phyloP scores from a whole-genome alignment of 192 early-diverging fungal genomes.

The Diversispora epigaea region DNA sequence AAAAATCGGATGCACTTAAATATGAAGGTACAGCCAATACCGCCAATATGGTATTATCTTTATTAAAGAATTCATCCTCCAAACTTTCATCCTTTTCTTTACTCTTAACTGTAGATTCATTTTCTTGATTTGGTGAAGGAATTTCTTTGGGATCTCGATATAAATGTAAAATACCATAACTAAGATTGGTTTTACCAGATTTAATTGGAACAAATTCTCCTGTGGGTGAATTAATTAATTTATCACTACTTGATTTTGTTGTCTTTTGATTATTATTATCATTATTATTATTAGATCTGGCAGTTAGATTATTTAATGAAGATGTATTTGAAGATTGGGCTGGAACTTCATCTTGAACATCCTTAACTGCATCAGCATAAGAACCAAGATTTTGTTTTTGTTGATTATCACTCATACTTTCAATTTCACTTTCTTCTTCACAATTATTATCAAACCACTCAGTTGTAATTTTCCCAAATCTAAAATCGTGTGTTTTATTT shows the following conservation, averaged over 20 bases:
- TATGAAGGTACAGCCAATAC: conserved; percentile 87
- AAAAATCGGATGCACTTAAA: conserved; percentile 86
- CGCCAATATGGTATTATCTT: conserved; percentile 24
- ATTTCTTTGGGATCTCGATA: conserved; percentile 53
- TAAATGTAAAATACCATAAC: conserved; percentile 62
- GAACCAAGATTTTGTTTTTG: neutral
- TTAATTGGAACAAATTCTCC: conserved; percentile 26
- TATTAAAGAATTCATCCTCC: neutral
- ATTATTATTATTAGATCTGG: too few relatives aligned
- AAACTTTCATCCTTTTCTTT: neutral
- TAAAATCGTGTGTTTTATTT: conserved; percentile 35
- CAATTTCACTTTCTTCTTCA: neutral
- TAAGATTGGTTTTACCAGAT: conserved; percentile 29
- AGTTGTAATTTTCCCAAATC: conserved; percentile 36
- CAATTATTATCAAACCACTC: conserved; percentile 39
- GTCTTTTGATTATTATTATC: neutral
- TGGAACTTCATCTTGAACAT: neutral
- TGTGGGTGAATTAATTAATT: conserved; percentile 5
- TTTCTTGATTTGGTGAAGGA: neutral
- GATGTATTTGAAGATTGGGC: neutral
- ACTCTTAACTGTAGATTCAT: neutral
- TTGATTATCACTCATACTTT: conserved; percentile 14
- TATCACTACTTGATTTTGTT: conserved; percentile 11
- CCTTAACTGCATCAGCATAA: neutral
- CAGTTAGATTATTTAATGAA: neutral